These are phyloP conservation scores for Vanderwaltozyma polyspora DNA, from an alignment of 805 yeast genomes.

Conservation along the genomic window DNA sequence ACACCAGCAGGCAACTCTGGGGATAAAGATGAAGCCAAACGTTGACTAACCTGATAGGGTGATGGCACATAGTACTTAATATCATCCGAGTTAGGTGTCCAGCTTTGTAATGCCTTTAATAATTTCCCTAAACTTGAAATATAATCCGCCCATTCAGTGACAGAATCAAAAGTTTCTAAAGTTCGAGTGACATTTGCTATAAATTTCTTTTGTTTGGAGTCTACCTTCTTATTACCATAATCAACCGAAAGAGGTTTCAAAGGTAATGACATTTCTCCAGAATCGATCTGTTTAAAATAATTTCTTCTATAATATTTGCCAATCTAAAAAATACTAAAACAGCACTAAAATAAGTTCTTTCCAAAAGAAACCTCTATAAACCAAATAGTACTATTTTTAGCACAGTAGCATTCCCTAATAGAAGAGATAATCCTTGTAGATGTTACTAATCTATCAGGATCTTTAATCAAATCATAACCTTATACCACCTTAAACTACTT, in stretches of 20 bases:
- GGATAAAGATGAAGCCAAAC: conserved; percentile 68
- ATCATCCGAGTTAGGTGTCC: conserved; percentile 28
- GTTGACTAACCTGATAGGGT: conserved; percentile 52
- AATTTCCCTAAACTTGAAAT: conserved; percentile 78
- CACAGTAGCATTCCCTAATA: too few relatives aligned
- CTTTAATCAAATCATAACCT: too few relatives aligned
- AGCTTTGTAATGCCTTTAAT: conserved; percentile 53
- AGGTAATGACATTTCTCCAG: conserved; percentile 22
- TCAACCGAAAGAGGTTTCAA: conserved; percentile 25
- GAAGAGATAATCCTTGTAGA: too few relatives aligned
- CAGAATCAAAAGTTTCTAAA: conserved; percentile 61
- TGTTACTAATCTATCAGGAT: too few relatives aligned
- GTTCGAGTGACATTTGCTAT: conserved; percentile 61
- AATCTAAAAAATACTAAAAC: too few relatives aligned
- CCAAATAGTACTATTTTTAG: too few relatives aligned
- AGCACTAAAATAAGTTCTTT: too few relatives aligned
- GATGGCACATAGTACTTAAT: conserved; percentile 53
- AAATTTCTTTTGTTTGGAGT: conserved; percentile 59
- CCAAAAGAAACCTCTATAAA: too few relatives aligned
- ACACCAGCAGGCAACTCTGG: conserved; percentile 89
- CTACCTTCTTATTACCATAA: conserved; percentile 27
- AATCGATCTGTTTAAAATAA: too few relatives aligned
- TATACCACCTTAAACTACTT: too few relatives aligned
- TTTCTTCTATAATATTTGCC: too few relatives aligned
- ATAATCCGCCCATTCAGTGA: conserved; percentile 97